Conservation (phyloP, 2,329 filamentous ascomycete genomes). For the Penicillium sclerotigenum region DNA sequence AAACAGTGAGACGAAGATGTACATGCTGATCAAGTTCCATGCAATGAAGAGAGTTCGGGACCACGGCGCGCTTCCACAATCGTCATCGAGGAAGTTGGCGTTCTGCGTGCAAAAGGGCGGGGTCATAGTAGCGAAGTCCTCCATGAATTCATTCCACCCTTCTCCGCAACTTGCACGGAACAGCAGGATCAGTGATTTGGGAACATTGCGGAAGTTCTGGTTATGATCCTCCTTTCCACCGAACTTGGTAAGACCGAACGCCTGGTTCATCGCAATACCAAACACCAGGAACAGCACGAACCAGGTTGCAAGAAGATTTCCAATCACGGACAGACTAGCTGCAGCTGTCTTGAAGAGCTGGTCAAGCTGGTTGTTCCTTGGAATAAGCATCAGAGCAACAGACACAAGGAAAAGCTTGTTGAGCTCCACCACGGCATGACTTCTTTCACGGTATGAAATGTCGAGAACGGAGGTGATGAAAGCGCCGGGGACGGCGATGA, state of each 20-base stretch:
- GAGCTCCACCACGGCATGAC: conserved; percentile 66
- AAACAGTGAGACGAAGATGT: conserved; percentile 97
- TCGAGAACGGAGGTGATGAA: conserved; percentile 75
- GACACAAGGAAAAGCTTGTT: conserved; percentile 94
- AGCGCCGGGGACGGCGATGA: conserved; percentile 74
- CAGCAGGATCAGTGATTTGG: conserved; percentile 86
- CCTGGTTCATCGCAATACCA: conserved; percentile 92
- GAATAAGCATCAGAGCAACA: conserved; percentile 85
- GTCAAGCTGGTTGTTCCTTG: conserved; percentile 92
- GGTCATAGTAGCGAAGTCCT: conserved; percentile 80
- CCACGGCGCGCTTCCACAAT: conserved; percentile 90
- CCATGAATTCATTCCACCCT: conserved; percentile 96
- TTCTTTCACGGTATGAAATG: conserved; percentile 54
- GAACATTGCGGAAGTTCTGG: conserved; percentile 88
- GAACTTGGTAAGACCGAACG: conserved; percentile 91
- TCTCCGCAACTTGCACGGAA: conserved; percentile 93
- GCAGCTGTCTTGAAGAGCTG: conserved; percentile 98
- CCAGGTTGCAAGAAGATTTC: conserved; percentile 93
- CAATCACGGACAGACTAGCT: conserved; percentile 84
- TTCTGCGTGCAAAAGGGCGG: conserved; percentile 76
- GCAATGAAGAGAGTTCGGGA: conserved; percentile 84
- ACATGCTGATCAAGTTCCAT: conserved; percentile 99
- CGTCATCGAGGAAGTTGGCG: conserved; percentile 73
- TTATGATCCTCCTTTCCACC: conserved; percentile 69
- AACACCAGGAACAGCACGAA: conserved; percentile 95